A percentile compares a stretch with the other conserved stretches of the same genome.
These are phyloP conservation scores for Mycena maculata DNA, from an alignment of 768 basidiomycete genomes.

Conservation along the genomic window DNA sequence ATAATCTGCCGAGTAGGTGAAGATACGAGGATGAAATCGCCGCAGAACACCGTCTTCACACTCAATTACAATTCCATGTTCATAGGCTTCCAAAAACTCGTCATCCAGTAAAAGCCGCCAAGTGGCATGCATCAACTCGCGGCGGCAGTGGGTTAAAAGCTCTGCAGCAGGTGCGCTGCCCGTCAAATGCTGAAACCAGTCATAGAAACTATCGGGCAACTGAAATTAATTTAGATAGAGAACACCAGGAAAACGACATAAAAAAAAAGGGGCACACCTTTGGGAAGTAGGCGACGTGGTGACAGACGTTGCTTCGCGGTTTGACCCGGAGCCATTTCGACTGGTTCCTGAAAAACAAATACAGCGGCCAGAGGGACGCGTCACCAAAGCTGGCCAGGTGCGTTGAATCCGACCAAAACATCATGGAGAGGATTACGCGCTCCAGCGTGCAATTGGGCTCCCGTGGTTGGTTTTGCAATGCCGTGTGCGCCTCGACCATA, in stretches of 20 bases:
- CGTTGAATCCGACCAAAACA: slow-evolving; percentile 39
- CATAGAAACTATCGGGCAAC: slow-evolving; percentile 42
- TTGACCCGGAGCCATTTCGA: slow-evolving; percentile 53
- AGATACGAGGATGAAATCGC: slow-evolving; percentile 44
- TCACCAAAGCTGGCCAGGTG: slow-evolving; percentile 50
- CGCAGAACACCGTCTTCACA: slow-evolving; percentile 46
- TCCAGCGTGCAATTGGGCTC: slow-evolving; percentile 16
- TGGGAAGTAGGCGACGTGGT: slow-evolving; percentile 55
- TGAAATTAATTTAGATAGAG: slow-evolving; percentile 23
- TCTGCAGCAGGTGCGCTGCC: slow-evolving; percentile 24
- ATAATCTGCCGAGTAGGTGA: slow-evolving; percentile 52
- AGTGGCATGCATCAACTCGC: too few relatives aligned
- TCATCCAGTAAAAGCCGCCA: slow-evolving; percentile 43
- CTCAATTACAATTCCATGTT: slow-evolving; percentile 44
- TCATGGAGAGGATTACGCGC: slow-evolving; percentile 24
- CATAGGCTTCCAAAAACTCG: slow-evolving; percentile 41
- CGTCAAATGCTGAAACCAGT: slow-evolving; percentile 27
- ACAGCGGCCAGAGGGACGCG: slow-evolving; percentile 55
- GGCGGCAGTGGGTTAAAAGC: slow-evolving; percentile 46
- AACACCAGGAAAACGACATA: neutral
- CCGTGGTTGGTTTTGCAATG: neutral
- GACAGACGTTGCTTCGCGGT: slow-evolving; percentile 38
- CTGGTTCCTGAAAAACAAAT: slow-evolving; percentile 52
- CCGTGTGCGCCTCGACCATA: slow-evolving; percentile 9
- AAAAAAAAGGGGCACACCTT: slow-evolving; percentile 36